Evolutionary conservation across 2,329 filamentous ascomycete genomes (phyloP), one percentile per base, ranked within the genome.

Genomic region (Verticillium albo-atrum): DNA sequence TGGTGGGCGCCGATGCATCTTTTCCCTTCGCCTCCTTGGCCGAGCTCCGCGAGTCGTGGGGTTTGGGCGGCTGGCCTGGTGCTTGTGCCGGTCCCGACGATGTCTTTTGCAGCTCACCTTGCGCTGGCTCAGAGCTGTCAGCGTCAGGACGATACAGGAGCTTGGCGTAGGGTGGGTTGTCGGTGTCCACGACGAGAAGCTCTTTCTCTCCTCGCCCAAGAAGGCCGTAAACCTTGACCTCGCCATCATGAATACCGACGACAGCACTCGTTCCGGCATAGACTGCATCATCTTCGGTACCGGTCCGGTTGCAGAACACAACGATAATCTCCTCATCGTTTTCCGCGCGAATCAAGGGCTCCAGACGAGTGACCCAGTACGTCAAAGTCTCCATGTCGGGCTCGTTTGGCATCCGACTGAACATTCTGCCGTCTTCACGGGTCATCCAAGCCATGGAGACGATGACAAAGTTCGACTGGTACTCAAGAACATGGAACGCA

Each of bases 401-500:
- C 55, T 86, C 82, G 1, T 79, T 69, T 0, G 83, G 83, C 63
- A 63, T 75, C 28, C 65, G 77, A 60, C 67, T 84, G 68, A 77
- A 86, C 7, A 61, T 60, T 20, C 67, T 77, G 1, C 72, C 78
- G 66, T 78, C 81, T 62, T 78, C 85, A 58, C 71, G 77, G 2
- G 89, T 91, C 32, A 90, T 77, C 90, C 90, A 94, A 0, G 91
- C 89, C 90, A 93, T 93, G 4, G 83, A 85, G 0, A 94, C 65
- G 34, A 92, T 83, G 2, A 91, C 85, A 0, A 93, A 63, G 15
- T 86, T 84, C 0, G 88, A 82, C 0, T 79, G 68, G 0, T 75
- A 73, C 1, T 84, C 73, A 0, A 91, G 69, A 6, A 88, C 75
- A 51, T 90, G 85, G 26, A 76, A 81, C 0, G 80, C 81, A 15